Evolutionary conservation across 768 basidiomycete species (phyloP).

Genomic region (Boletus sp.): DNA sequence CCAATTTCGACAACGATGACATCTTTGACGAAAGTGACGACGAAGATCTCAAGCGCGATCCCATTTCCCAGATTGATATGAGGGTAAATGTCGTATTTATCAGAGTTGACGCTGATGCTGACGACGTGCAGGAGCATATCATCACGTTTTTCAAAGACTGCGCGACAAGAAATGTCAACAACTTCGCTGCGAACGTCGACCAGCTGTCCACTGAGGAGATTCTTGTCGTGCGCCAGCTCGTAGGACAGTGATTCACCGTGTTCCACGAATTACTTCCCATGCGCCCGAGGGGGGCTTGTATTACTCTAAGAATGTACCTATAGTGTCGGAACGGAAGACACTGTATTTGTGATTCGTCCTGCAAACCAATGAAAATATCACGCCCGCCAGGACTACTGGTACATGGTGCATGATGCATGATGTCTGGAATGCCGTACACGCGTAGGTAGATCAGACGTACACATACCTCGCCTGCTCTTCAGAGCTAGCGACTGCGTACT

Average conservation of each 20-base stretch:
- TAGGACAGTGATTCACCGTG: slow-evolving; percentile 28
- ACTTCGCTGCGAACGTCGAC: slow-evolving; percentile 60
- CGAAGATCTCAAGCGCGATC: slow-evolving; percentile 85
- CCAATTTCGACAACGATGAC: slow-evolving; percentile 75
- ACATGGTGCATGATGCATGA: not conserved
- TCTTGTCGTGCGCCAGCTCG: slow-evolving; percentile 54
- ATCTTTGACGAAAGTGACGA: slow-evolving; percentile 73
- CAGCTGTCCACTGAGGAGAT: slow-evolving; percentile 71
- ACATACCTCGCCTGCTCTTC: not conserved
- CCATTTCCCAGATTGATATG: slow-evolving; percentile 85
- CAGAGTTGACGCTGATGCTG: slow-evolving; percentile 7
- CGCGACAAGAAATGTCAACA: slow-evolving; percentile 55
- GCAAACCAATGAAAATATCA: not conserved
- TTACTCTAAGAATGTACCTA: slow-evolving; percentile 9
- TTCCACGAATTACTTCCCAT: not conserved
- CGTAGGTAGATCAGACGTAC: not conserved
- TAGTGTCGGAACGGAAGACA: not conserved
- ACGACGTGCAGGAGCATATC: slow-evolving; percentile 55
- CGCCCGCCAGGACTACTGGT: not conserved
- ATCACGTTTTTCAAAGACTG: slow-evolving; percentile 67
- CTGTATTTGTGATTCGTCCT: not conserved
- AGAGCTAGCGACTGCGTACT: not conserved
- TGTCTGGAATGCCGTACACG: not conserved
- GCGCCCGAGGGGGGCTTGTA: slow-evolving; percentile 1
- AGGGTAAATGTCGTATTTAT: slow-evolving; percentile 35